phyloP scores from a whole-genome alignment of 768 basidiomycete species.

The Mrakia gelida region DNA sequence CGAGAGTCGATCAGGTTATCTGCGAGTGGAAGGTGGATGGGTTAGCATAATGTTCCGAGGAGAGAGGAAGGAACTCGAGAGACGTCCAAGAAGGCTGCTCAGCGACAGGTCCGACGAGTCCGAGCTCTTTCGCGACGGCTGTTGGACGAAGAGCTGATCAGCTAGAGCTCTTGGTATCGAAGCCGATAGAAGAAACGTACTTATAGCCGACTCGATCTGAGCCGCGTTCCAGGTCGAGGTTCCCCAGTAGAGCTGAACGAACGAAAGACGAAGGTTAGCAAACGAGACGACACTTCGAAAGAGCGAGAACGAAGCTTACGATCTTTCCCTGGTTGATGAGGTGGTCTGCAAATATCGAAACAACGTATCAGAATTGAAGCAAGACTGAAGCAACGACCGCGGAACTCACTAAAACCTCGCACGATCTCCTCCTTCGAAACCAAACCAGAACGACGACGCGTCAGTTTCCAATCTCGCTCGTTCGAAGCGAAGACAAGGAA shows the following conservation, averaged over 20 bases:
- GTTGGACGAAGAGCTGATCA: background rate
- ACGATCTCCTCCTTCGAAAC: constrained; percentile 1
- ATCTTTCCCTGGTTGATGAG: constrained; percentile 13
- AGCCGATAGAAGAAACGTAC: background rate
- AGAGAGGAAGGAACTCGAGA: background rate
- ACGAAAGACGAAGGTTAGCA: background rate
- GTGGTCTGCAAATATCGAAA: background rate
- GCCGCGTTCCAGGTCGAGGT: constrained; percentile 6
- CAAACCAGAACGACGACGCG: background rate
- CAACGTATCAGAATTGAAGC: background rate
- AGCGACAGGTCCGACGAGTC: constrained; percentile 8
- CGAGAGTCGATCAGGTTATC: constrained; percentile 12
- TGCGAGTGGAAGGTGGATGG: background rate
- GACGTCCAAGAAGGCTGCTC: background rate
- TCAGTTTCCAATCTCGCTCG: background rate
- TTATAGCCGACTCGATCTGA: constrained; percentile 7
- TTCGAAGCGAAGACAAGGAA: background rate
- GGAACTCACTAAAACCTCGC: background rate
- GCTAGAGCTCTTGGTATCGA: background rate
- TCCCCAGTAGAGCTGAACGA: constrained; percentile 8
- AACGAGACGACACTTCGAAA: background rate
- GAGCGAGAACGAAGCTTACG: background rate
- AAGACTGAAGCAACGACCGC: too few species aligned
- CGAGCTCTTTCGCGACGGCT: background rate
- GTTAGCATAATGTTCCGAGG: background rate